Base-by-base conservation (phyloP, 345 rosid species). In the Angophora floribunda region DNA sequence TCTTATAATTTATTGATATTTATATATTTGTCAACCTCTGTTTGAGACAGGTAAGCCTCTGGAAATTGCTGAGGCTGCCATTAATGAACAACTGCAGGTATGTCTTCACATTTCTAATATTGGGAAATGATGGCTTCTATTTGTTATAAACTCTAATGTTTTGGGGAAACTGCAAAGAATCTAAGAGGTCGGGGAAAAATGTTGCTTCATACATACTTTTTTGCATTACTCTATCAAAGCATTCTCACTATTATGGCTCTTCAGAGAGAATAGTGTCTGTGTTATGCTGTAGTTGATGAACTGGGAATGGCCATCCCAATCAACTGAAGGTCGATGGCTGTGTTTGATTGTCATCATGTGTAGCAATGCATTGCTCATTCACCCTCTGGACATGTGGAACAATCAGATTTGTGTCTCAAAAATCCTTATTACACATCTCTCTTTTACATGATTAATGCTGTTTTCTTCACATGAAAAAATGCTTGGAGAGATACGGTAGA, bases 71-170 rank as follows among this genome's bases (percentile, higher is more conserved):
- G 99, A 96, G 85, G 90, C 85, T 32, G 90, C 87, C 78, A 50
- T 91, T 32, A 93, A 93, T 88, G 98, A 96, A 75, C 94, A 93
- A 55, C 90, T 93, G 89, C 97, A 92, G 96, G 99, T 97, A 93
- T 63, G 41, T 57, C 7, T 36, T 86, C 52, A 44, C 51, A 21
- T 45, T 41, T 61, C 36, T 3, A 17, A 41, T 57, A 9, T 30
- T 59, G 44, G 30, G 49, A 36, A 55, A 24, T 26, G 13, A 41
- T 41, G 22, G 50, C 70, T 55, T 41, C 21, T 36, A 61, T 52
- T 55, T 41, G 32, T 86, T 61, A 61, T 86, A 26, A 22, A 67
- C 41, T 86, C 65, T 57, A 52, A 52, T 36, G 87, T 55, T 61
- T 86, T 36, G 67, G 49, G 9, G 87, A 61, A 47, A 49, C 87